These are phyloP conservation scores for Coriaria nepalensis DNA, from an alignment of 306 rosid species.

Conservation along the genomic window DNA sequence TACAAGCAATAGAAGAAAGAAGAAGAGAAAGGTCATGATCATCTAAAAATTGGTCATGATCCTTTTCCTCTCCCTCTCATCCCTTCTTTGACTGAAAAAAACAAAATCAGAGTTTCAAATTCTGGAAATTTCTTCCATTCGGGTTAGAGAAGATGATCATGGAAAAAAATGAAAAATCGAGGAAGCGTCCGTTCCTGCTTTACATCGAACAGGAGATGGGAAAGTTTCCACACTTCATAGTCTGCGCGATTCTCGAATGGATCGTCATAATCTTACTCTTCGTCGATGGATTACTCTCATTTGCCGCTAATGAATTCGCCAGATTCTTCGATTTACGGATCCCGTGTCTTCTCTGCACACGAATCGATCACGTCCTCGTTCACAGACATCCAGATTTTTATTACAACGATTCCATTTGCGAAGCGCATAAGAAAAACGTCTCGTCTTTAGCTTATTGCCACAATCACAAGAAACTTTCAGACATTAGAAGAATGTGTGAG, in stretches of 20 bases:
- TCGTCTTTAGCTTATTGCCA: constrained; percentile 74
- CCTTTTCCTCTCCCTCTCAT: constrained; percentile 25
- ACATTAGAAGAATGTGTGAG: constrained; percentile 73
- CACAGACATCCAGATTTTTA: constrained; percentile 39
- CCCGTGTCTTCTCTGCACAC: constrained; percentile 74
- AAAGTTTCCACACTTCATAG: constrained; percentile 45
- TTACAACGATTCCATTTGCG: constrained; percentile 65
- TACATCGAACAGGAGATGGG: constrained; percentile 52
- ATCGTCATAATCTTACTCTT: constrained; percentile 49
- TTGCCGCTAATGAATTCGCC: constrained; percentile 64
- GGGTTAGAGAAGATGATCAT: background rate
- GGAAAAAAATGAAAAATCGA: constrained; percentile 18
- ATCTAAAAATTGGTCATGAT: constrained; percentile 46
- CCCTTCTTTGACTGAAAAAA: background rate
- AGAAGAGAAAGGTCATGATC: constrained; percentile 41
- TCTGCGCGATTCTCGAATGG: constrained; percentile 75
- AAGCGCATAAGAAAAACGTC: constrained; percentile 57
- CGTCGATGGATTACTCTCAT: constrained; percentile 56
- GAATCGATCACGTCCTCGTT: constrained; percentile 54
- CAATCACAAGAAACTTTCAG: constrained; percentile 58
- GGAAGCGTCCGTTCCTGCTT: constrained; percentile 32
- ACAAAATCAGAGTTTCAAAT: too few relatives aligned
- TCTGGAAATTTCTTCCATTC: background rate
- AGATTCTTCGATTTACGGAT: constrained; percentile 43
- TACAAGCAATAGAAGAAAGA: background rate